Evolutionary conservation across 306 rosid species (phyloP).

Genomic region (Acacia acuminata): DNA sequence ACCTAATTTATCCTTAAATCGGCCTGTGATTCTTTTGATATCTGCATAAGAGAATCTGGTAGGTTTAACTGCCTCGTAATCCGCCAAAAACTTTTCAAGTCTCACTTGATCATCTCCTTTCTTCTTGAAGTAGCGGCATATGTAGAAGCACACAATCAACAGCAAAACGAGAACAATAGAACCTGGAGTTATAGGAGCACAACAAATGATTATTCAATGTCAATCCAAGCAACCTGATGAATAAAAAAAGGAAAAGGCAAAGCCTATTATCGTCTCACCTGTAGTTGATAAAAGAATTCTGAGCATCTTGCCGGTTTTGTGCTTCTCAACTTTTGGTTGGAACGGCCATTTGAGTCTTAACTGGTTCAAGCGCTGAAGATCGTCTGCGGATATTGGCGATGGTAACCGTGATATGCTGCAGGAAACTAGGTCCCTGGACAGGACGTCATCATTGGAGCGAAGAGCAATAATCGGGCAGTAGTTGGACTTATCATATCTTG

Average conservation of each 20-base stretch:
- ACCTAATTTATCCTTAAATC: constrained; percentile 34
- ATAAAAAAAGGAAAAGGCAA: not conserved
- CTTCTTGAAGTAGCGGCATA: not conserved
- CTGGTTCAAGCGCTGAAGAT: accelerated
- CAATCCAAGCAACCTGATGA: not conserved
- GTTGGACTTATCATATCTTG: not conserved
- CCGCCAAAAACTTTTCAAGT: not conserved
- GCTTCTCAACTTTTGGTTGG: not conserved
- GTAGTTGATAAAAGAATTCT: not conserved
- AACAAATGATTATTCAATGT: not conserved
- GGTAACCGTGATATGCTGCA: not conserved
- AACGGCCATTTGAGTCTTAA: not conserved
- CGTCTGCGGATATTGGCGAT: accelerated
- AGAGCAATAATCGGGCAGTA: not conserved
- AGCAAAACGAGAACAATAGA: not conserved
- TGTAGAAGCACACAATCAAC: not conserved
- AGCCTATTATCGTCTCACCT: not conserved
- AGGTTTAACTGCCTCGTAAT: not conserved
- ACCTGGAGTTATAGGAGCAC: not conserved
- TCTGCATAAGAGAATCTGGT: not conserved
- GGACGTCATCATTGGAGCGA: accelerated
- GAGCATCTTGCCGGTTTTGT: not conserved
- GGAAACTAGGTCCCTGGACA: not conserved
- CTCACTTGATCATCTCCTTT: not conserved
- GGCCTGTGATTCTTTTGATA: constrained; percentile 41